phyloP scores from a whole-genome alignment of 192 early-diverging fungal genomes.

The Backusella luteola region DNA sequence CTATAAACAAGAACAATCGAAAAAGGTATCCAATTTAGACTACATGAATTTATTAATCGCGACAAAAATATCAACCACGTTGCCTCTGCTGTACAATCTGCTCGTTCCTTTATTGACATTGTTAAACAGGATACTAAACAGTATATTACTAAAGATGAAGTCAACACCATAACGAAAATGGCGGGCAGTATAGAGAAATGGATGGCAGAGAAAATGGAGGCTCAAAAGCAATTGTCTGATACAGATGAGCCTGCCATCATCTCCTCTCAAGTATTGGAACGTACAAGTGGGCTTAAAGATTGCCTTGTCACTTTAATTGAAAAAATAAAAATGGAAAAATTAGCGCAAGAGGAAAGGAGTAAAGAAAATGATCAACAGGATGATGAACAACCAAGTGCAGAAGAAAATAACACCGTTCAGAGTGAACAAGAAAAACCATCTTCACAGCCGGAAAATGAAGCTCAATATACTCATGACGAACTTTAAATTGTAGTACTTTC shows the following conservation, averaged over 20 bases:
- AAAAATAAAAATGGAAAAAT: slow-evolving; percentile 56
- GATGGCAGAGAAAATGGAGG: slow-evolving; percentile 59
- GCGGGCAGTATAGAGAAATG: slow-evolving; percentile 60
- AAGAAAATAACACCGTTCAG: not conserved
- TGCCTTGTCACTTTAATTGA: slow-evolving; percentile 51
- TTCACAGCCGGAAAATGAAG: too few species aligned
- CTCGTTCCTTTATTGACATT: slow-evolving; percentile 41
- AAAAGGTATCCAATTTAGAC: slow-evolving; percentile 42
- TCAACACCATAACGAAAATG: slow-evolving; percentile 48
- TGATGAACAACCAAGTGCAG: not conserved
- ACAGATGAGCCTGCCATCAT: slow-evolving; percentile 67
- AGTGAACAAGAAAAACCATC: not conserved
- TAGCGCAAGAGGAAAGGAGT: not conserved
- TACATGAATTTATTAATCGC: slow-evolving; percentile 44
- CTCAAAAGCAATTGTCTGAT: slow-evolving; percentile 55
- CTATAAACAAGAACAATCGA: slow-evolving; percentile 38
- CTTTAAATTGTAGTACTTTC: too few species aligned
- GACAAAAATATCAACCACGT: slow-evolving; percentile 45
- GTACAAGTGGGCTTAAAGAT: slow-evolving; percentile 45
- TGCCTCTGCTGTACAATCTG: slow-evolving; percentile 30
- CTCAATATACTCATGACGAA: too few species aligned
- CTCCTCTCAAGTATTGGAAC: slow-evolving; percentile 52
- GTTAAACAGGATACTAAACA: slow-evolving; percentile 53
- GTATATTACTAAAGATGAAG: slow-evolving; percentile 53
- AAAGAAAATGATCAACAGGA: not conserved